Evolutionary conservation across 208 protist genomes (phyloP), one percentile per base, ranked within the genome.

Genomic region (Strigomonas culicis): DNA sequence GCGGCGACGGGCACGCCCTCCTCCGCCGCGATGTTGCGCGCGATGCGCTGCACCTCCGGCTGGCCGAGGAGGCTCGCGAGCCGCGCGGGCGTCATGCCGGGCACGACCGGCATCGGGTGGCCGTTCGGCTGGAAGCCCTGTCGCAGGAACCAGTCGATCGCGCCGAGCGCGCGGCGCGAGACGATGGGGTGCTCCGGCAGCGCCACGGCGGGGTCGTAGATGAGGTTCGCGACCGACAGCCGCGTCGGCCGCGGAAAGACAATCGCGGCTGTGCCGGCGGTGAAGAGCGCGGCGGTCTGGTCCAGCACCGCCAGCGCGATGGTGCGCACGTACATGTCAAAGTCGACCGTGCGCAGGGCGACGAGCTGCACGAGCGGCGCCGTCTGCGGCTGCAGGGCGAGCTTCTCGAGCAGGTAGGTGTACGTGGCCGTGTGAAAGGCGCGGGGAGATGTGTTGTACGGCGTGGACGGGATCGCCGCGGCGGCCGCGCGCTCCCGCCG

Each of bases 311-410:
- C 61, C 22, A 76, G 65, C 2, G 83, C 82, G 27, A 91, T 67
- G 11, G 73, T 39, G 32, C 74, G 74, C 7, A 92, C 67, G 66
- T 91, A 95, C 59, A 84, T 70, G 63, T 82, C 76, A 79, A 82
- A 93, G 59, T 83, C 80, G 1, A 95, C 68, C 52, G 69, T 72
- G 1, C 28, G 36, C 19, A 90, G 58, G 24, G 79, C 72, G 36
- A 88, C 74, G 51, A 60, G 82, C 47, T 77, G 74, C 25, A 82
- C 66, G 22, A 81, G 63, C 11, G 74, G 68, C 61, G 74, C 74
- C 22, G 77, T 52, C 7, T 49, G 19, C 25, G 63, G 53, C 62
- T 77, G 51, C 24, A 56, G 44, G 28, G 72, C 58, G 11, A 88
- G 57, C 25, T 52, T 56, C 19, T 67, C 56, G 27, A 86, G 47